A percentile compares a stretch with the other conserved stretches of the same genome.
Evolutionary conservation across 2,329 filamentous ascomycete genomes (phyloP).

Genomic region (Thielaviopsis ethacetica): DNA sequence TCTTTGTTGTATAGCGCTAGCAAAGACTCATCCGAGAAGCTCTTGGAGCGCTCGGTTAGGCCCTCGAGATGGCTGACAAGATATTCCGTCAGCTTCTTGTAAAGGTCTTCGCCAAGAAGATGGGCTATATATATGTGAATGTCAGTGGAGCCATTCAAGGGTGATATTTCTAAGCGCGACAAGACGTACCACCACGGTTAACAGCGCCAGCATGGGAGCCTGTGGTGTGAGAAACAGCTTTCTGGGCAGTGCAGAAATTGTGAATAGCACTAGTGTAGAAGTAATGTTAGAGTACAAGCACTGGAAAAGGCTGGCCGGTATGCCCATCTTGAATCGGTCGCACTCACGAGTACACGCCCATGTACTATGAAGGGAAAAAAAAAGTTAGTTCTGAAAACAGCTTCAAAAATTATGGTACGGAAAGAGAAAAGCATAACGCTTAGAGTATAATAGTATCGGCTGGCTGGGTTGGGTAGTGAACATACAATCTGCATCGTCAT

Average conservation of each 20-base stretch:
- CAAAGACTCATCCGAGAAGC: constrained; percentile 77
- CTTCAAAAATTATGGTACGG: not conserved
- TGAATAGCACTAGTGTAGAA: constrained; percentile 55
- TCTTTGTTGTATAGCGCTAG: constrained; percentile 89
- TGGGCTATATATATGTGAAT: constrained; percentile 43
- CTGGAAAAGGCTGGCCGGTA: not conserved
- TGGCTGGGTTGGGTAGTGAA: constrained; percentile 7
- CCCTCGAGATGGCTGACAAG: constrained; percentile 59
- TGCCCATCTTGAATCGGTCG: not conserved
- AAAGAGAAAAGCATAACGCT: not conserved
- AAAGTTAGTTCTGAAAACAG: constrained; percentile 5
- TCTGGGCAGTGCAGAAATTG: constrained; percentile 98
- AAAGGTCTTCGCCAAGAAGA: constrained; percentile 86
- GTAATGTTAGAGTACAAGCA: constrained; percentile 20
- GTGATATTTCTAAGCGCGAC: not conserved
- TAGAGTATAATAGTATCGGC: not conserved
- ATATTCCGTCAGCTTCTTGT: constrained; percentile 79
- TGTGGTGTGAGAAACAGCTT: constrained; percentile 32
- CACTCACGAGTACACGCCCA: constrained; percentile 79
- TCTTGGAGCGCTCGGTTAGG: constrained; percentile 56
- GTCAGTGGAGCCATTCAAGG: not conserved
- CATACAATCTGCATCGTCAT: constrained; percentile 80
- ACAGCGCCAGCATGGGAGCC: constrained; percentile 28
- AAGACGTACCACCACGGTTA: constrained; percentile 42
- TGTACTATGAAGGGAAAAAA: constrained; percentile 44